These are phyloP conservation scores for Apiotrichum gamsii DNA, from an alignment of 1,284 basidiomycete species.

Conservation along the genomic window DNA sequence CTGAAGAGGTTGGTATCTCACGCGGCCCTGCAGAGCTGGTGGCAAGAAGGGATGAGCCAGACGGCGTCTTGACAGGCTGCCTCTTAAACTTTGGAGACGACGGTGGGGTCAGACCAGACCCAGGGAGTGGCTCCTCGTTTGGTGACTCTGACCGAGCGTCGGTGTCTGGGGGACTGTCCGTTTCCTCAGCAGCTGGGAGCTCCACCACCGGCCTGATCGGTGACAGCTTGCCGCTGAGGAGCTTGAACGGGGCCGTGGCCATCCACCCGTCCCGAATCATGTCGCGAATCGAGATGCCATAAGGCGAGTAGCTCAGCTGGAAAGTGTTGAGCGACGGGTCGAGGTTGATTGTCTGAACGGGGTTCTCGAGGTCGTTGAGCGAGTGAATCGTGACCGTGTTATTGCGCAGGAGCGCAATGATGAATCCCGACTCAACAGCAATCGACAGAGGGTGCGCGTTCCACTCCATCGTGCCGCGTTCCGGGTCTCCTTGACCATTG, in stretches of 20 bases:
- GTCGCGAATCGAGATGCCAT: slow-evolving; percentile 42
- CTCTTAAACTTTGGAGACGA: slow-evolving; percentile 28
- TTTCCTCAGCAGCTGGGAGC: not conserved
- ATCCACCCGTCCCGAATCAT: slow-evolving; percentile 40
- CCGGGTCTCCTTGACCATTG: slow-evolving; percentile 74
- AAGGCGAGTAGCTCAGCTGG: slow-evolving; percentile 42
- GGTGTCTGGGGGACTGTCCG: not conserved
- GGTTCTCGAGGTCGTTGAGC: slow-evolving; percentile 60
- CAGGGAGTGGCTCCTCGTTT: slow-evolving; percentile 34
- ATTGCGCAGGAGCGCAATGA: slow-evolving; percentile 70
- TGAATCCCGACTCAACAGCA: slow-evolving; percentile 71
- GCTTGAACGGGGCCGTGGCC: slow-evolving; percentile 16
- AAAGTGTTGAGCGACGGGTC: slow-evolving; percentile 44
- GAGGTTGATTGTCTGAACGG: slow-evolving; percentile 63
- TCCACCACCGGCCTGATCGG: not conserved
- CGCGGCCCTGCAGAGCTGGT: not conserved
- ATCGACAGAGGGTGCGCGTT: slow-evolving; percentile 66
- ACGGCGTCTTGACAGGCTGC: slow-evolving; percentile 19
- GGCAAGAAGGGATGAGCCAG: slow-evolving; percentile 21
- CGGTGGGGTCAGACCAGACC: slow-evolving; percentile 40
- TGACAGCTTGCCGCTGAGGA: slow-evolving; percentile 30
- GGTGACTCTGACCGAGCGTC: not conserved
- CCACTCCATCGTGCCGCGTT: slow-evolving; percentile 82
- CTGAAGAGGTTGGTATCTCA: slow-evolving; percentile 28
- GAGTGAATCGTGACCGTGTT: slow-evolving; percentile 73